Base-by-base conservation (phyloP, 345 rosid genomes). In the Eucalyptus pumila region DNA sequence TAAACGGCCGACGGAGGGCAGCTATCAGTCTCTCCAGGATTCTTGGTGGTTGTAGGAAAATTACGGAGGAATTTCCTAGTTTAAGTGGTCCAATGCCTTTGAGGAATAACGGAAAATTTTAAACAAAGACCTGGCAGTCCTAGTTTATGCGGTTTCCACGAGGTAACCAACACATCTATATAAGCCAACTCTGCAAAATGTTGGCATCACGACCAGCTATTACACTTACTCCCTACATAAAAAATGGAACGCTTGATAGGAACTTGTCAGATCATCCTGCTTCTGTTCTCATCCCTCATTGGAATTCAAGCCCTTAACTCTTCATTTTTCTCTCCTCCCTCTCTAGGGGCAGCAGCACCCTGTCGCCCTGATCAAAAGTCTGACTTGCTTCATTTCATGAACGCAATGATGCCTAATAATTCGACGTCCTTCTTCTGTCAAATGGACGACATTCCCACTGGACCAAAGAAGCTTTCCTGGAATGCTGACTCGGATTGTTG, bases 381-480 rank as follows among this genome's bases (percentile, higher is more conserved):
- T 49, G 56, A 86, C 87, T 1, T 86, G 24, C 58, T 86, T 86
- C 26, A 86, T 1, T 86, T 86, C 37, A 86, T 16, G 56, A 4
- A 86, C 0, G 2, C 2, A 0, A 14, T 86, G 11, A 15, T 86
- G 40, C 56, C 51, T 0, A 27, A 86, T 11, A 30, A 40, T 11
- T 32, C 80, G 11, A 48, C 51, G 0, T 16, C 87, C 6, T 16
- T 85, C 56, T 14, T 8, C 7, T 86, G 87, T 86, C 56, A 86
- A 27, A 27, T 2, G 13, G 48, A 23, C 6, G 3, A 0, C 30
- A 2, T 3, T 42, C 2, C 3, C 40, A 10, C 0, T 48, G 1
- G 0, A 27, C 23, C 24, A 86, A 86, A 86, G 37, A 86, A 3
- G 34, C 14, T 12, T 30, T 86, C 58, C 87, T 86, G 87, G 87